Evolutionary conservation across 2,329 filamentous ascomycete species (phyloP).

Genomic region (Penicillium nordicum): DNA sequence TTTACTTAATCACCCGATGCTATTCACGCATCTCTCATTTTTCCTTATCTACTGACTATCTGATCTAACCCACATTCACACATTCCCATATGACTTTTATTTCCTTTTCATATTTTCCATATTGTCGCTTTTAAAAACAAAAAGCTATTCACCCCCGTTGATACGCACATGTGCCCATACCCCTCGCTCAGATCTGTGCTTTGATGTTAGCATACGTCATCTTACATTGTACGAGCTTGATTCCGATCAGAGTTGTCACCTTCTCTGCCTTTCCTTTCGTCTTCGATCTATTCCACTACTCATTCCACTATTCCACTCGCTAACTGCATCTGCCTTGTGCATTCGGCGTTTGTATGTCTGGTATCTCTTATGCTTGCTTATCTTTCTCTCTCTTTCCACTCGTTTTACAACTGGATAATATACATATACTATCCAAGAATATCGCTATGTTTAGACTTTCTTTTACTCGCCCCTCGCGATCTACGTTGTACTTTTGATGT

Average conservation of each 20-base stretch:
- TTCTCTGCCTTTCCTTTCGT: background rate
- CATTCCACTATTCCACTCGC: background rate
- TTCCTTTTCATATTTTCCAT: conserved; percentile 4
- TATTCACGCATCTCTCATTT: background rate
- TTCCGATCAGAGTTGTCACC: background rate
- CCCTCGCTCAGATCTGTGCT: conserved; percentile 8
- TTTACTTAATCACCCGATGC: conserved; percentile 10
- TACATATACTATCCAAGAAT: background rate
- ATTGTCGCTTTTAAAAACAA: conserved; percentile 16
- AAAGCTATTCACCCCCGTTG: conserved; percentile 14
- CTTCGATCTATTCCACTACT: background rate
- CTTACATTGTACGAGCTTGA: background rate
- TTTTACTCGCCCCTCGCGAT: background rate
- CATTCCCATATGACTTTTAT: conserved; percentile 4
- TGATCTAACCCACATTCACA: background rate
- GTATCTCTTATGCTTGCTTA: background rate
- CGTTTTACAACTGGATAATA: background rate
- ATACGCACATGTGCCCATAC: conserved; percentile 21
- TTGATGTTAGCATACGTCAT: background rate
- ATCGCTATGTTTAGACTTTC: background rate
- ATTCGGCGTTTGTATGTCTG: background rate
- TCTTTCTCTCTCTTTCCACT: background rate
- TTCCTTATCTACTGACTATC: background rate
- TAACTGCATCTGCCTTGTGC: background rate
- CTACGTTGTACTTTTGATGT: background rate